A percentile compares a stretch with the other conserved stretches of the same genome.
Conservation (phyloP, 306 rosid species). For the Castanospermum australe region DNA sequence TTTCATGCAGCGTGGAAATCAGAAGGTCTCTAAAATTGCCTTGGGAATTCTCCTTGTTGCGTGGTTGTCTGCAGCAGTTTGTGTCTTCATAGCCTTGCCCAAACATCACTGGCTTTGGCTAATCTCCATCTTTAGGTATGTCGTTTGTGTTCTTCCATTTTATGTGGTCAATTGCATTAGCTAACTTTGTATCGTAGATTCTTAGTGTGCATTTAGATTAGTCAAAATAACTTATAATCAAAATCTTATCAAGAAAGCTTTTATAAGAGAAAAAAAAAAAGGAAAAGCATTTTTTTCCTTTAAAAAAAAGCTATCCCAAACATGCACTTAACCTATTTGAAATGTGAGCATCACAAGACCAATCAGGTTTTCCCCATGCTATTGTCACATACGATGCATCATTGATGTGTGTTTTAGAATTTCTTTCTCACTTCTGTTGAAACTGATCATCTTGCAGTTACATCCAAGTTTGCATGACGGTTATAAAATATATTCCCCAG, state of each 20-base stretch:
- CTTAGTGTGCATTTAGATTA: too few species aligned
- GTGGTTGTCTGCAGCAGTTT: conserved; percentile 67
- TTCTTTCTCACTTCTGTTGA: conserved; percentile 26
- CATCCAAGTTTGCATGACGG: conserved; percentile 82
- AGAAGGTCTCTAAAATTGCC: conserved; percentile 64
- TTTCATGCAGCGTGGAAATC: conserved; percentile 71
- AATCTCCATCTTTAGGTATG: conserved; percentile 68
- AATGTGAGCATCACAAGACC: neutral
- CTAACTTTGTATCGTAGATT: neutral
- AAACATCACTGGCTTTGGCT: conserved; percentile 93
- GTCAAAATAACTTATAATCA: too few species aligned
- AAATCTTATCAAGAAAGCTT: too few species aligned
- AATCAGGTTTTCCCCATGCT: neutral
- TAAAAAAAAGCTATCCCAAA: too few species aligned
- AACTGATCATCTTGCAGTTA: conserved; percentile 55
- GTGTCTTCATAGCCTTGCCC: conserved; percentile 72
- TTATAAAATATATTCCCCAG: conserved; percentile 93
- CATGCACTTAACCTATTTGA: neutral
- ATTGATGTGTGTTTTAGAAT: neutral
- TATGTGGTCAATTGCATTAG: neutral
- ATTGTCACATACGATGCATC: neutral
- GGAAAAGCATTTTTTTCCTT: too few species aligned
- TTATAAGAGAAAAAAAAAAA: too few species aligned
- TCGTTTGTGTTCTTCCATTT: neutral
- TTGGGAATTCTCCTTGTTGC: conserved; percentile 52